Evolutionary conservation across 805 yeast genomes (phyloP).

Genomic region (Wickerhamiella nectarea): DNA sequence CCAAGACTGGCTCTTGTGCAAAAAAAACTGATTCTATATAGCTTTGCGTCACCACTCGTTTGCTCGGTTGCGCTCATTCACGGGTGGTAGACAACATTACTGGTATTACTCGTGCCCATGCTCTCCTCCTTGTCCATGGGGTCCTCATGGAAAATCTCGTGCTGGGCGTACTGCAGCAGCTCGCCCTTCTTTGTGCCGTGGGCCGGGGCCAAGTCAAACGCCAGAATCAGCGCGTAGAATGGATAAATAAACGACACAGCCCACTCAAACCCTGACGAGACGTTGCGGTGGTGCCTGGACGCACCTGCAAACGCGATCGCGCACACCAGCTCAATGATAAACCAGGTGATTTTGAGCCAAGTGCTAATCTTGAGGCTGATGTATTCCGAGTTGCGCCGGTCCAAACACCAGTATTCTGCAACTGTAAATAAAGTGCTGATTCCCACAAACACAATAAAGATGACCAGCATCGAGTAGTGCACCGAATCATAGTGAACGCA

Average conservation of each 20-base stretch:
- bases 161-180: slow-evolving; percentile 8
- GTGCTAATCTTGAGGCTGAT: slow-evolving; percentile 30
- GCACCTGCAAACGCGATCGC: slow-evolving; percentile 45
- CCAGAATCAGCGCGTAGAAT: slow-evolving; percentile 44
- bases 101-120: neutral
- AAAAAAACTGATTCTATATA: too few species aligned
- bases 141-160: slow-evolving; percentile 2
- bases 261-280: slow-evolving; percentile 71
- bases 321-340: slow-evolving; percentile 46
- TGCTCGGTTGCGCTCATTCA: too few species aligned
- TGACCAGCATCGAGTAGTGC: slow-evolving; percentile 49
- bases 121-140: neutral
- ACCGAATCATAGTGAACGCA: slow-evolving; percentile 43
- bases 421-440: slow-evolving; percentile 35
- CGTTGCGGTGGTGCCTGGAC: slow-evolving; percentile 30
- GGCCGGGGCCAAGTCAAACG: slow-evolving; percentile 59
- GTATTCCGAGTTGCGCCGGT: slow-evolving; percentile 25
- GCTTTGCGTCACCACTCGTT: too few species aligned
- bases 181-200: slow-evolving; percentile 28
- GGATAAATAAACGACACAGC: slow-evolving; percentile 76
- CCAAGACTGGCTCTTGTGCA: too few species aligned
- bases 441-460: slow-evolving; percentile 58
- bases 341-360: slow-evolving; percentile 49
- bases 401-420: slow-evolving; percentile 35
- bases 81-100: neutral